phyloP scores from a whole-genome alignment of 345 rosid genomes.

The Psidium friedrichsthalianum region DNA sequence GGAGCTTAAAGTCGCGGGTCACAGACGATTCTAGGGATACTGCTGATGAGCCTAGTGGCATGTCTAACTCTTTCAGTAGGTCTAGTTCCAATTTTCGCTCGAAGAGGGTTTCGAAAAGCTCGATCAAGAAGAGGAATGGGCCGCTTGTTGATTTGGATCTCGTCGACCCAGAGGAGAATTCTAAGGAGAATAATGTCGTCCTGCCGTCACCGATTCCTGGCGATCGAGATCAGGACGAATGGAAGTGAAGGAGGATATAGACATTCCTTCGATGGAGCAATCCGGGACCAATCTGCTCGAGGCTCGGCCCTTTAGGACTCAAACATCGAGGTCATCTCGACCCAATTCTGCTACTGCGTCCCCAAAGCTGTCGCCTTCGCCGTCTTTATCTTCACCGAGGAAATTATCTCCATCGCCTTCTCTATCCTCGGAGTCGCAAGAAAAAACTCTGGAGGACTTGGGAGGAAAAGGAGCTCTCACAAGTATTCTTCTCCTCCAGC shows the following conservation, averaged over 20 bases:
- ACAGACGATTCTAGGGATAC: conserved; percentile 18
- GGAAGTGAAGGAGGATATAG: conserved; percentile 34
- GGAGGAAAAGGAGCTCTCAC: conserved; percentile 34
- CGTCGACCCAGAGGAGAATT: conserved; percentile 10
- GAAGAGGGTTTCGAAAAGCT: conserved; percentile 24
- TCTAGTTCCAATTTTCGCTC: conserved; percentile 10
- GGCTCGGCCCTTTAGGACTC: conserved; percentile 13
- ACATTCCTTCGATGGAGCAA: conserved; percentile 21
- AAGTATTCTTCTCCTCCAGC: conserved; percentile 49
- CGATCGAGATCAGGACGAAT: conserved; percentile 71
- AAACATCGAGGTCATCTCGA: conserved; percentile 13
- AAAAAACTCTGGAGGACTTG: conserved; percentile 33
- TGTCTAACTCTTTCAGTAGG: conserved; percentile 12
- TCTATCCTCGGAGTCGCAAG: conserved; percentile 24
- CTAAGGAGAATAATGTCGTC: conserved; percentile 28
- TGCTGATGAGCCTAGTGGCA: conserved; percentile 3
- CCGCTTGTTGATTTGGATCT: conserved; percentile 14
- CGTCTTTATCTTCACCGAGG: conserved; percentile 22
- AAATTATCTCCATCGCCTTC: conserved; percentile 32
- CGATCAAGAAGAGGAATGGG: conserved; percentile 2
- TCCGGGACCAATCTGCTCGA: conserved; percentile 11
- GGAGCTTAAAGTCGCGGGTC: conserved; percentile 61
- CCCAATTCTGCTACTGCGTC: not conserved
- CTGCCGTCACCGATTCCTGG: conserved; percentile 98
- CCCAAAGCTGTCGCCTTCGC: not conserved